phyloP scores from a whole-genome alignment of 2,329 filamentous ascomycete species.

The Ceratocystis cacaofunesta region DNA sequence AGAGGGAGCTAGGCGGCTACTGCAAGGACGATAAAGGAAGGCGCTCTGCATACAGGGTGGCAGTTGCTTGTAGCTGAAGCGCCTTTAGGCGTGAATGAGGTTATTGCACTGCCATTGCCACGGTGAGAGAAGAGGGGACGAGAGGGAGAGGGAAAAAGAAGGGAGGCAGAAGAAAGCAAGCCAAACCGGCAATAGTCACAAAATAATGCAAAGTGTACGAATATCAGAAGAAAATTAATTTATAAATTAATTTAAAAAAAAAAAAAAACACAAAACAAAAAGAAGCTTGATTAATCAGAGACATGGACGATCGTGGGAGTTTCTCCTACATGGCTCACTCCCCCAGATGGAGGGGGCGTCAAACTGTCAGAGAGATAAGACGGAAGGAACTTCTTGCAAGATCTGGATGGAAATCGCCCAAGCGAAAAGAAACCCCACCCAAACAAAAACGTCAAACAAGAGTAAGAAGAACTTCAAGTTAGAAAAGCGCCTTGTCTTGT shows the following conservation, averaged over 20 bases:
- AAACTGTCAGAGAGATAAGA: conserved; percentile 4
- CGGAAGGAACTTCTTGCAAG: not conserved
- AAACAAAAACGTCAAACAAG: too few relatives aligned
- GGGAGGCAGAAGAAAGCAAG: not conserved
- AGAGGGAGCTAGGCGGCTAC: not conserved
- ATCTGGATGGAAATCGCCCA: not conserved
- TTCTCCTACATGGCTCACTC: too few relatives aligned
- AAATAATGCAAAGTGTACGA: not conserved
- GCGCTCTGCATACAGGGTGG: not conserved
- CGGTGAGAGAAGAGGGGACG: not conserved
- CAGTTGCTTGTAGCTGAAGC: conserved; percentile 4
- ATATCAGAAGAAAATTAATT: not conserved
- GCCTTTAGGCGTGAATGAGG: conserved; percentile 3
- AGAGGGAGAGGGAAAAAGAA: not conserved
- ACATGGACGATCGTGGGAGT: too few relatives aligned
- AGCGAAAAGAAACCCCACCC: not conserved
- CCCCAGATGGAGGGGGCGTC: not conserved
- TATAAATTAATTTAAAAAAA: not conserved
- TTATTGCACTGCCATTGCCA: conserved; percentile 2
- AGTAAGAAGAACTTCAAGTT: too few relatives aligned
- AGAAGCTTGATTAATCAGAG: not conserved
- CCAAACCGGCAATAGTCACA: not conserved
- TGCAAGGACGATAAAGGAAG: not conserved
- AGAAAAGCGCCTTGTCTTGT: too few relatives aligned
- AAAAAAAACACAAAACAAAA: not conserved